Evolutionary conservation across 306 rosid genomes (phyloP), one percentile per base, ranked within the genome.

Genomic region (Luffa aegyptiaca): DNA sequence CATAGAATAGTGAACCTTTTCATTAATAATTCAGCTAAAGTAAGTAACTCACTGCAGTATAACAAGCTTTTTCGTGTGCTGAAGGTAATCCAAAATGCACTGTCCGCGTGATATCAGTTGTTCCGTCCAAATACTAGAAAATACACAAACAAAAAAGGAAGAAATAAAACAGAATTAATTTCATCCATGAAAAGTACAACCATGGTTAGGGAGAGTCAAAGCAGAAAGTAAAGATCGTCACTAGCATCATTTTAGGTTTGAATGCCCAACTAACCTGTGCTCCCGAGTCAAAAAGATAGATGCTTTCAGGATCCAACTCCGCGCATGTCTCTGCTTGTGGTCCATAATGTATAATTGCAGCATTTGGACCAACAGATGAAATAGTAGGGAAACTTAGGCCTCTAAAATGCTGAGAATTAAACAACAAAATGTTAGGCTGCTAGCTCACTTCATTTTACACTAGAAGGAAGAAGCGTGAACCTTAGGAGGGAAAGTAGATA

Each of bases 361-460:
- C 99, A 93, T 96, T 96, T 86, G 99, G 86, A 44, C 99, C 99
- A 78, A 96, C 97, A 4, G 98, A 91, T 42, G 99, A 96, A 87
- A 96, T 96, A 68, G 98, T 93, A 49, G 98, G 98, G 83, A 96
- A 96, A 86, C 99, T 93, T 79, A 91, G 84, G 87, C 99, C 99
- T 86, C 90, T 91, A 85, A 96, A 96, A 80, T 88, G 82, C 99
- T 96, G 96, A 80, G 84, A 81, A 82, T 46, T 64, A 36, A 26
- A 75, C 31, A 56, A 83, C 64, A 57, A 73, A 44, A 81, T 26
- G 74, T 53, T 36, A 77, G 8, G 33, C 55, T 35, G 56, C 31
- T 20, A 57, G 12, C 11, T 59, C 10, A 17, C 66, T 26, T 57
- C 61, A 79, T 58, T 56, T 56, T 18, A 61, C 87, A 73, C 76